Evolutionary conservation across 2,329 filamentous ascomycete genomes (phyloP), one percentile per base, ranked within the genome.

Genomic region (Ascochyta koolunga): DNA sequence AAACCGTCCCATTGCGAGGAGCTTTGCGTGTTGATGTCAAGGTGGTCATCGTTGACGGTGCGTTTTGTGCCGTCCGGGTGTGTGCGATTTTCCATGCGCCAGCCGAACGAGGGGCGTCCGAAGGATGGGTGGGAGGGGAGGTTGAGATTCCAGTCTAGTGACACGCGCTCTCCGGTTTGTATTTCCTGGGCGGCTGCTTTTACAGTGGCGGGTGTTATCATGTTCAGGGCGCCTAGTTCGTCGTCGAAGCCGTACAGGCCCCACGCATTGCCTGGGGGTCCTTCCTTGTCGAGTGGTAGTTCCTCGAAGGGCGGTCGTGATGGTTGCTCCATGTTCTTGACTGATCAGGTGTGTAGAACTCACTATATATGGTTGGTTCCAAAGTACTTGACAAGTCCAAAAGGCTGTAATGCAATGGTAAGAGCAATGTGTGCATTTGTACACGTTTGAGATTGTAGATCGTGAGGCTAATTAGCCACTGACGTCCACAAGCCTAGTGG

Each of bases 261-360:
- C 83, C 83, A 86, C 5, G 83, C 80, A 51, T 85, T 85, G 7
- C 80, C 79, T 2, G 69, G 75, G 6, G 82, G 81, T 0, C 81
- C 81, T 50, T 76, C 67, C 40, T 79, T 78, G 50, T 77, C 76
- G 1, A 85, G 74, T 0, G 82, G 82, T 0, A 85, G 78, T 3
- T 76, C 70, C 6, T 79, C 70, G 56, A 83, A 83, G 1, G 71
- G 67, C 2, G 72, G 72, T 2, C 71, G 64, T 11, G 56, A 40
- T 24, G 59, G 57, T 33, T 66, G 64, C 25, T 62, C 35, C 60
- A 66, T 65, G 27, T 29, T 25, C 19, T 16, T 27, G 22, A 37
- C n/a, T 13, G 3, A 15, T 25, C 25, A 33, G 22, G 18, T 50
- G 24, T 33, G 33, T n/a, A 7, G 21, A 16, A 35, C 10, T 24